Base-by-base conservation (phyloP, 2,329 filamentous ascomycete species). In the Proliferodiscus dingleyae region DNA sequence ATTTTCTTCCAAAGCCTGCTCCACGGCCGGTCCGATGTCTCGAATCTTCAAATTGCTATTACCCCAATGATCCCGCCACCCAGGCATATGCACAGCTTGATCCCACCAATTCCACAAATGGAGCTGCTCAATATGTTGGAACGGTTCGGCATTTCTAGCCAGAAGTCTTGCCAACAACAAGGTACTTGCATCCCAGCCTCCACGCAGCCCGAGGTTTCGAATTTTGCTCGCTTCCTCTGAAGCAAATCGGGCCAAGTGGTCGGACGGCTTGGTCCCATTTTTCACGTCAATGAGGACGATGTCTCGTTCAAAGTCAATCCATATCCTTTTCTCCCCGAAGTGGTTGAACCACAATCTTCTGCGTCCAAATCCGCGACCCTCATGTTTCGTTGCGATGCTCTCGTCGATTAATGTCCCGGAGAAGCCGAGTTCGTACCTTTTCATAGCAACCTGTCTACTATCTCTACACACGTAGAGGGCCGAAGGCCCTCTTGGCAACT, bases 231-330 rank as follows among this genome's bases (percentile, higher is more conserved):
- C 16, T 32, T 19, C 15, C n/a, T 32, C 28, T 41, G 24, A 15
- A 19, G 23, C 26, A 32, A 11, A 21, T 5, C 8, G 5, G 9
- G 15, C 5, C 37, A 28, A 40, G 28, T 15, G 5, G 9, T 13
- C 18, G 3, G 21, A 6, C 24, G 10, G 10, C 16, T 26, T 5
- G 13, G 3, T 15, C 26, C n/a, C 10, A 19, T 28, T 15, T 43
- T 15, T 11, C 13, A 32, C 13, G 30, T n/a, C 11, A 8, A 39
- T 24, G 21, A 39, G 33, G 13, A 41, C 3, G 9, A 46, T 9
- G 19, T 46, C 37, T 30, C 15, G 19, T 3, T 37, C 9, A 26
- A 45, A 45, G 19, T 40, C 18, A 34, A 45, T 24, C 43, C 43
- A 40, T n/a, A 39, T 40, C n/a, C 36, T 24, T 19, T 32, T 32